Base-by-base conservation (phyloP, 345 rosid genomes). In the Euphorbia lathyris region DNA sequence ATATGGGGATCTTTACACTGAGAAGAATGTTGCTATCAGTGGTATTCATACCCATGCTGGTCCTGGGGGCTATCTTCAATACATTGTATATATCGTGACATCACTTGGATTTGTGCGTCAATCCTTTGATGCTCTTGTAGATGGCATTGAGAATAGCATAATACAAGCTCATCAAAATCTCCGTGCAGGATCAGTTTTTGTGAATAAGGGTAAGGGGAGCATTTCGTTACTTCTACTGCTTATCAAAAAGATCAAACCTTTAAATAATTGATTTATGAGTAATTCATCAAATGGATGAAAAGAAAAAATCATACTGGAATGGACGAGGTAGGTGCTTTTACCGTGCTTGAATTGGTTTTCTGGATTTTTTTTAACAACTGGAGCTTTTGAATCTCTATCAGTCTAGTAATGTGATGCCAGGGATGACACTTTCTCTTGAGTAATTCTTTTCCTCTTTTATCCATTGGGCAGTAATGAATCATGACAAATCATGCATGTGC, bases 21-120 rank as follows among this genome's bases (percentile, higher is more conserved):
- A 90, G 74, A 83, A 83, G 32, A 95, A 95, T 80, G 94, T 95
- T 63, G 99, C 87, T 42, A 92, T 95, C 59, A 92, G 94, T 74
- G 99, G 99, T 62, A 87, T 92, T 78, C 99, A 92, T 73, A 90
- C 98, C 4, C 99, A 95, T 85, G 86, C 99, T 12, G 99, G 99
- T 65, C 97, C 99, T 14, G 99, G 98, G 51, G 99, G 97, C 20
- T 95, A 90, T 78, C 97, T 95, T 65, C 99, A 95, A 78, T 95
- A 95, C 73, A 85, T 92, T 71, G 87, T 83, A 43, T 95, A 95
- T 81, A 82, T 88, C 9, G 81, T 95, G 32, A 92, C 99, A 57
- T 95, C 99, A 45, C 88, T 95, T 65, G 99, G 99, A 53, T 95
- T 92, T 76, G 98, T 95, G 65, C 89, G 87, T 25, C 96, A 92